A percentile compares a stretch with the other conserved stretches of the same genome.
Conservation (phyloP, 2,329 filamentous ascomycete genomes). For the Grosmannia serpens region DNA sequence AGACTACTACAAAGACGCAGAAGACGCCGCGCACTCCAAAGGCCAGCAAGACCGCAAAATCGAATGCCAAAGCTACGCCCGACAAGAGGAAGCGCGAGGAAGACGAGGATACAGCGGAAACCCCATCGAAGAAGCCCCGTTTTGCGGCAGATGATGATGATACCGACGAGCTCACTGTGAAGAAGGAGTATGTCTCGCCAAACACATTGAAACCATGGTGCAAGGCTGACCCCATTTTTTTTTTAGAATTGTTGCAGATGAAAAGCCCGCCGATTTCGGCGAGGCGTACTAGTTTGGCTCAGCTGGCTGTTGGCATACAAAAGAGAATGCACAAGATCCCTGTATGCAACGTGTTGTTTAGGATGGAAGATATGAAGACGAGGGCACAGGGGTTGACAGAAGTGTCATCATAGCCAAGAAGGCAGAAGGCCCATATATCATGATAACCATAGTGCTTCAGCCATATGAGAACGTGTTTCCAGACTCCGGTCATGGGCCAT, state of each 20-base stretch:
- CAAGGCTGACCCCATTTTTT: neutral
- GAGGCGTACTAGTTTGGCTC: neutral
- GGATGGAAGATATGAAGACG: neutral
- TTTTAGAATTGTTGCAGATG: neutral
- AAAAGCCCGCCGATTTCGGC: neutral
- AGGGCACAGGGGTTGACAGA: neutral
- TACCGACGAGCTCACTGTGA: neutral
- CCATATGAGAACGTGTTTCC: neutral
- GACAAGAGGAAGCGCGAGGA: neutral
- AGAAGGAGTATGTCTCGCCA: slow-evolving; percentile 7
- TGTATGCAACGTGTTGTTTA: neutral
- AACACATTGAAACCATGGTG: neutral
- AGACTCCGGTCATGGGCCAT: neutral
- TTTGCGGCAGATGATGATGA: neutral
- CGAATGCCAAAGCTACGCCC: neutral
- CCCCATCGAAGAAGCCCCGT: slow-evolving; percentile 11
- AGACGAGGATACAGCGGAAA: slow-evolving; percentile 2
- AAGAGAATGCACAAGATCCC: neutral
- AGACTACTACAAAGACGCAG: slow-evolving; percentile 1
- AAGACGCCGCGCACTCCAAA: slow-evolving; percentile 9
- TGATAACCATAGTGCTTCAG: neutral
- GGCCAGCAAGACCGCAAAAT: slow-evolving; percentile 2
- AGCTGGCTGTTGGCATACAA: neutral
- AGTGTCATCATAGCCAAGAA: neutral
- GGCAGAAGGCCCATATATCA: neutral